Evolutionary conservation across 495 filamentous ascomycete genomes (phyloP).

Genomic region (Stereocaulon alpinum): DNA sequence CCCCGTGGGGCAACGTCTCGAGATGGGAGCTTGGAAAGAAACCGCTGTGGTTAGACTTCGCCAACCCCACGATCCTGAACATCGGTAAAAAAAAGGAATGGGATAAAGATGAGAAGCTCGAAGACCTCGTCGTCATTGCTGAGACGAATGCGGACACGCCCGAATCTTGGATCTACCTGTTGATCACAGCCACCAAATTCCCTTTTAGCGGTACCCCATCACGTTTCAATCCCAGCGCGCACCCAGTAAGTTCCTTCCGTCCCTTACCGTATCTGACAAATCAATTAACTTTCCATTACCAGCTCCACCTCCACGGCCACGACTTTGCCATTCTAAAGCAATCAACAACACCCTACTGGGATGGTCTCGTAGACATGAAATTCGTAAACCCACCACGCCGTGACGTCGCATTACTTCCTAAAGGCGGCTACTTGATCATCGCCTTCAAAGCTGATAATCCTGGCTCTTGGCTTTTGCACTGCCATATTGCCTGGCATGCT

Average conservation of each 20-base stretch:
- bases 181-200: slow-evolving; percentile 4
- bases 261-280: neutral
- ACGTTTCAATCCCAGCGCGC: neutral
- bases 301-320: slow-evolving; percentile 48
- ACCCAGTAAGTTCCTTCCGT: slow-evolving; percentile 18
- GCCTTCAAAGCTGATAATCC: slow-evolving; percentile 40
- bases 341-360: slow-evolving; percentile 21
- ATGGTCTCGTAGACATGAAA: slow-evolving; percentile 19
- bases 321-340: slow-evolving; percentile 48
- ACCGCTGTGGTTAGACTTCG: slow-evolving; percentile 32
- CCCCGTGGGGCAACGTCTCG: slow-evolving; percentile 20
- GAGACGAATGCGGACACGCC: slow-evolving; percentile 2
- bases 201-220: neutral
- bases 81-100: neutral
- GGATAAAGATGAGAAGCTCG: neutral
- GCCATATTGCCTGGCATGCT: slow-evolving; percentile 33
- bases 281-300: neutral
- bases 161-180: slow-evolving; percentile 11
- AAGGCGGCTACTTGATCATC: slow-evolving; percentile 38
- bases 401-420: slow-evolving; percentile 46
- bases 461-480: slow-evolving; percentile 34
- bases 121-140: slow-evolving; percentile 18
- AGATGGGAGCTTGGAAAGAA: slow-evolving; percentile 35
- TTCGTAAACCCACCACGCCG: slow-evolving; percentile 41
- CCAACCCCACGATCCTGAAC: slow-evolving; percentile 31